Base-by-base conservation (phyloP, 2,329 filamentous ascomycete genomes). In the Microdochium bolleyi region DNA sequence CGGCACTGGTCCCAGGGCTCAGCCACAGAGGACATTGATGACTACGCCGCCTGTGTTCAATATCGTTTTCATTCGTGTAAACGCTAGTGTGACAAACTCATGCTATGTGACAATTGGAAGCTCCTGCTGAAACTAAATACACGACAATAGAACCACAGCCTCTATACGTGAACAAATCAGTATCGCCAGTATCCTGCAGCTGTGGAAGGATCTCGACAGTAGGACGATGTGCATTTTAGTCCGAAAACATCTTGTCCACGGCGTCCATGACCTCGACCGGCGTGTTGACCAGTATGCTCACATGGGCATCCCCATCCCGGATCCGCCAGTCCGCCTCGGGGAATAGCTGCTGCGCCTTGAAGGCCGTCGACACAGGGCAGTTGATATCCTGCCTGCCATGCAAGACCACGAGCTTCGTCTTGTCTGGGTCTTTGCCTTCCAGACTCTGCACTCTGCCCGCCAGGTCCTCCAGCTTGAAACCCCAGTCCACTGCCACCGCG, bases 371-470 rank as follows among this genome's bases (percentile, higher is more conserved):
- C 3, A 59, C 41, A 2, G 62, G 61, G 3, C 59, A 54, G 25
- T 64, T 63, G 14, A 55, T 50, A 27, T 64, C 60, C 38, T 54
- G 19, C 1, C 25, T 53, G 10, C 62, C 60, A 24, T 64, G 61
- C 56, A 58, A 64, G 9, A 60, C 37, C 10, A 59, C 48, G 48
- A 62, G 16, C 34, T 49, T 49, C 11, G 53, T 55, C 21, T 55
- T 53, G 30, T 56, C 54, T 10, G 54, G 48, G 14, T 38, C 34
- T 14, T 14, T 38, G 13, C 34, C 34, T 8, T 14, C 34, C 34
- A 38, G 34, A 5, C 13, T 14, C 14, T 38, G 34, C 34, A 38
- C 34, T 14, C 16, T 46, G 41, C 19, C n/a, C 13, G 49, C 32
- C 14, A 62, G 24, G 3, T 60, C 56, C 2, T 57, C 54, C 10